Conservation (phyloP, 345 rosid genomes). For the Salix koriyanagi region DNA sequence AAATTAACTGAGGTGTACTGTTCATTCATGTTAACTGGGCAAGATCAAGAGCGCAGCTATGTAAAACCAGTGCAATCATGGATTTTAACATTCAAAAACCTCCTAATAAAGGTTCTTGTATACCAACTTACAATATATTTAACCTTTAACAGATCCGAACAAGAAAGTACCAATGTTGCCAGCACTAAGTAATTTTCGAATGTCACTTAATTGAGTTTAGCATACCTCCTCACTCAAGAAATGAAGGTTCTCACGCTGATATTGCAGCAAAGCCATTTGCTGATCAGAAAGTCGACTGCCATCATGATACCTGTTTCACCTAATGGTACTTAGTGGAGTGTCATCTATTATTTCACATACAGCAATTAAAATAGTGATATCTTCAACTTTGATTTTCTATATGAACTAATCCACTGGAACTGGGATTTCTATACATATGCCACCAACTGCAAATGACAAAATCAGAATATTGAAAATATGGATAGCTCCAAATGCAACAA, state of each 20-base stretch:
- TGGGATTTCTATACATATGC: neutral
- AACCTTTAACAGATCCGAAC: neutral
- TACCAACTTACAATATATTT: neutral
- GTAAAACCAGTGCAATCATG: neutral
- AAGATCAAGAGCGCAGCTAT: neutral
- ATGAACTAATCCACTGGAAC: neutral
- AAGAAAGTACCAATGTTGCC: neutral
- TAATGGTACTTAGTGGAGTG: constrained; percentile 7
- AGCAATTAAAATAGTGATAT: neutral
- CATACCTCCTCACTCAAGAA: constrained; percentile 90
- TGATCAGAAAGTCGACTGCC: constrained; percentile 93
- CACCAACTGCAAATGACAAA: neutral
- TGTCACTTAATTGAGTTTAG: neutral
- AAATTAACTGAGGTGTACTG: too few species aligned
- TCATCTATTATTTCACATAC: neutral
- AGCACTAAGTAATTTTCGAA: neutral
- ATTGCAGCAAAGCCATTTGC: constrained; percentile 92
- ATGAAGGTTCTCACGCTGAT: constrained; percentile 96
- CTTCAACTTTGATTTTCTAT: neutral
- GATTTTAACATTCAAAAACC: neutral
- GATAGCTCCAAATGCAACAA: neutral
- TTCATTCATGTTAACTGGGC: too few species aligned
- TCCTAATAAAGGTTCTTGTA: too few species aligned
- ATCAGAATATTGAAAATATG: neutral
- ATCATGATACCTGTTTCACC: constrained; percentile 63